Percentiles rank a stretch among this genome's conserved stretches.
Conservation (phyloP, 495 filamentous ascomycete genomes). For the Pyrenopolyporus hunteri region DNA sequence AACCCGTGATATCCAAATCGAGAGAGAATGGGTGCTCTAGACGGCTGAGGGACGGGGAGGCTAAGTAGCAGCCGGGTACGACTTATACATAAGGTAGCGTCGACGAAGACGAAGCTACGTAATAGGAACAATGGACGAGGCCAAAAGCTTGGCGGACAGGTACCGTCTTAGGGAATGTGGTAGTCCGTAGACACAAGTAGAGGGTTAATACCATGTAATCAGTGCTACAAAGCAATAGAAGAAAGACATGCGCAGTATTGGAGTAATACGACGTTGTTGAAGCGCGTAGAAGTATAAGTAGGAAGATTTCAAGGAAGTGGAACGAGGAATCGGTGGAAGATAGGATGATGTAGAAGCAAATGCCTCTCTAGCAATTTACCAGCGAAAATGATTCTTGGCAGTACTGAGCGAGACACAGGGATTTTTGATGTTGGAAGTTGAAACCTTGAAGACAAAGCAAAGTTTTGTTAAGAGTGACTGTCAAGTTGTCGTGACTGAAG, state of each 20-base stretch:
- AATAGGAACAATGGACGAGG: background rate
- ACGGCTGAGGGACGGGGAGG: background rate
- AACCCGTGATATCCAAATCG: background rate
- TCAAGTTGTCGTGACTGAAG: no score
- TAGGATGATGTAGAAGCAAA: slow-evolving; percentile 8
- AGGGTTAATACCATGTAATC: slow-evolving; percentile 17
- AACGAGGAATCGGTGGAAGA: slow-evolving; percentile 8
- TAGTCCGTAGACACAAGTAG: background rate
- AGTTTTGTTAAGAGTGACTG: background rate
- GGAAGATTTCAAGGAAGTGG: slow-evolving; percentile 15
- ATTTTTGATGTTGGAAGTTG: slow-evolving; percentile 18
- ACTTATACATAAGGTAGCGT: background rate
- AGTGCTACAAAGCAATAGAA: slow-evolving; percentile 1
- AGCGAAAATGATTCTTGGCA: slow-evolving; percentile 8
- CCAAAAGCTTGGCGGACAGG: background rate
- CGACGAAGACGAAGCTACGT: background rate
- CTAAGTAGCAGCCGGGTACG: background rate
- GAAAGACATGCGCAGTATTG: slow-evolving; percentile 1
- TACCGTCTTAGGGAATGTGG: background rate
- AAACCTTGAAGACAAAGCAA: background rate
- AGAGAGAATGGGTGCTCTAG: background rate
- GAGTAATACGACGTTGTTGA: slow-evolving; percentile 2
- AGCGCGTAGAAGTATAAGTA: slow-evolving; percentile 15
- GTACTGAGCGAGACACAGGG: background rate
- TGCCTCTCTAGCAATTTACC: slow-evolving; percentile 10